phyloP scores from a whole-genome alignment of 2,329 filamentous ascomycete species.

The Pseudogymnoascus sp. region DNA sequence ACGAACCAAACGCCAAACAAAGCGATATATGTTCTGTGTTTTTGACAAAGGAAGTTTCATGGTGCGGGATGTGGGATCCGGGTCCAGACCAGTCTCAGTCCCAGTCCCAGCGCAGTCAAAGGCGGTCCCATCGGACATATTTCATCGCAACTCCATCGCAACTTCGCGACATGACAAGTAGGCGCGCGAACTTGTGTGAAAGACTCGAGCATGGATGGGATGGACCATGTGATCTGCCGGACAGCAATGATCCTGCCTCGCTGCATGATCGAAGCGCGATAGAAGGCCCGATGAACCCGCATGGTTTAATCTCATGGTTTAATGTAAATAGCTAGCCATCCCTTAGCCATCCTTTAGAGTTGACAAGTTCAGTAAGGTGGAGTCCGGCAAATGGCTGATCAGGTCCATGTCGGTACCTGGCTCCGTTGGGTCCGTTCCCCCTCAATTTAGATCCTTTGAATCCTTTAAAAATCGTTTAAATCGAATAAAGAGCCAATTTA shows the following conservation, averaged over 20 bases:
- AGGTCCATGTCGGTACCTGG: neutral
- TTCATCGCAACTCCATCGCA: neutral
- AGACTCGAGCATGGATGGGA: neutral
- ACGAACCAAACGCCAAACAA: neutral
- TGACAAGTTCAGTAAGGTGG: slow-evolving; percentile 10
- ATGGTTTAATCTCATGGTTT: neutral
- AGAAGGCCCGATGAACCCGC: slow-evolving; percentile 2
- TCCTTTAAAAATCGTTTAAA: neutral
- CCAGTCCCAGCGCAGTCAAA: neutral
- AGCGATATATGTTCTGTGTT: neutral
- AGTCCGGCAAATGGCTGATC: slow-evolving; percentile 10
- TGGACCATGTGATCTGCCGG: neutral
- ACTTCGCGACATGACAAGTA: neutral
- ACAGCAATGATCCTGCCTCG: neutral
- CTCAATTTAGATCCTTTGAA: neutral
- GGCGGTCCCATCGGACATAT: neutral
- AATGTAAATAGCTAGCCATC: slow-evolving; percentile 7
- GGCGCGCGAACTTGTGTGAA: neutral
- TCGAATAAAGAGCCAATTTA: neutral
- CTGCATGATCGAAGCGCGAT: slow-evolving; percentile 1
- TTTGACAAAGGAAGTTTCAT: slow-evolving; percentile 4
- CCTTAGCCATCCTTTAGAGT: neutral
- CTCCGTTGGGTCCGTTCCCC: neutral
- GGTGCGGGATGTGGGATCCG: neutral
- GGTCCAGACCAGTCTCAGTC: neutral